These are phyloP conservation scores for Globisporangium heterothallicum DNA, from an alignment of 352 stramenopile species.

Conservation along the genomic window DNA sequence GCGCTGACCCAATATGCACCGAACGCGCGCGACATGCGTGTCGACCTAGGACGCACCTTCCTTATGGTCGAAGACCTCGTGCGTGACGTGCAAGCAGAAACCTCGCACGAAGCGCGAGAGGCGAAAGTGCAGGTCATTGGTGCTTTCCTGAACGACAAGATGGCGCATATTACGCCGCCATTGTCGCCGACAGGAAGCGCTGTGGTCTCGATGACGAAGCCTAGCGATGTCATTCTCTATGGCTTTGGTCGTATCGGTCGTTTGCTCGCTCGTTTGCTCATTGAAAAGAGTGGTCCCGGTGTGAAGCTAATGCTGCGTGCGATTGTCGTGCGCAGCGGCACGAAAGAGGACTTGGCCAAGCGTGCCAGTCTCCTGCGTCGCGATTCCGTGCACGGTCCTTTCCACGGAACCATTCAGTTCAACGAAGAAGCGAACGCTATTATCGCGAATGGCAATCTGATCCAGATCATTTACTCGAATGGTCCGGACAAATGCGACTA, in stretches of 20 bases:
- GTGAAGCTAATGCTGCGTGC: conserved; percentile 86
- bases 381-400: conserved; percentile 84
- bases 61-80: conserved; percentile 60
- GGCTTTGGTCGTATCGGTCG: conserved; percentile 87
- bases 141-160: conserved; percentile 49
- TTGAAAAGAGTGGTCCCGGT: conserved; percentile 80
- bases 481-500: conserved; percentile 85
- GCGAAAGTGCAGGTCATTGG: conserved; percentile 44
- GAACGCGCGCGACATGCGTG: conserved; percentile 60
- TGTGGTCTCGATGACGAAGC: conserved; percentile 38
- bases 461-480: conserved; percentile 85
- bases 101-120: conserved; percentile 28
- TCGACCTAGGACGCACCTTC: conserved; percentile 74
- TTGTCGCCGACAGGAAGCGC: conserved; percentile 4
- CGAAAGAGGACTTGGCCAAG: conserved; percentile 80
- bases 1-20: conserved; percentile 54
- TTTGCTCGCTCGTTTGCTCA: conserved; percentile 67
- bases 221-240: conserved; percentile 81
- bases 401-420: conserved; percentile 78
- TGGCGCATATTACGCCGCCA: conserved; percentile 33
- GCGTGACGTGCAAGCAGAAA: conserved; percentile 35
- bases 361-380: conserved; percentile 76
- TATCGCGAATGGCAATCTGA: conserved; percentile 84
- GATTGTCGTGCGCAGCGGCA: conserved; percentile 84
- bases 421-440: conserved; percentile 84